Conservation (phyloP, 176 grass and related monocot species). For the Musa acuminata region DNA sequence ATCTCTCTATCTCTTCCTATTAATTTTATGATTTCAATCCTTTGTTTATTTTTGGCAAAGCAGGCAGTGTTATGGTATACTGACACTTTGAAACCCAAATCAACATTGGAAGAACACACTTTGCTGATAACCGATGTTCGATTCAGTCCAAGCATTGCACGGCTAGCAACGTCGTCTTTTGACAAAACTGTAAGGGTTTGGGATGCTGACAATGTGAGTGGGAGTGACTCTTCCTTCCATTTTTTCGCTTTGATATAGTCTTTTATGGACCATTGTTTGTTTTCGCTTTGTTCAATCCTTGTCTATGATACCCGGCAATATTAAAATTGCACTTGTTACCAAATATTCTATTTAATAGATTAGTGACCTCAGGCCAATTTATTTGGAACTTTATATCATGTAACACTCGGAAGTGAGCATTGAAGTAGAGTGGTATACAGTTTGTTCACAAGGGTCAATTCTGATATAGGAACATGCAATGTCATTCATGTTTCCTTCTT, state of each 20-base stretch:
- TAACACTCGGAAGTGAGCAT: no score
- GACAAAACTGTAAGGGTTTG: conserved; percentile 95
- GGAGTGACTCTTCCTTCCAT: not conserved
- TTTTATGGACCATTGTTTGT: not conserved
- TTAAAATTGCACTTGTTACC: not conserved
- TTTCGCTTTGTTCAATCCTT: not conserved
- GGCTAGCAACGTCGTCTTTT: conserved; percentile 92
- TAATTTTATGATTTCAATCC: not conserved
- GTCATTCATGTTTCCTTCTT: no score
- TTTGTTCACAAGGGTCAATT: no score
- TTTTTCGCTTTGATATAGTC: not conserved
- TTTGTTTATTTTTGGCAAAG: conserved; percentile 14
- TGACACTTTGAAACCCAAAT: conserved; percentile 71
- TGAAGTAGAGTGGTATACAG: no score
- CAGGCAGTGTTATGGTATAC: conserved; percentile 78
- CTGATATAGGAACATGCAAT: no score
- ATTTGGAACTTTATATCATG: no score
- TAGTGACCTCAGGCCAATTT: no score
- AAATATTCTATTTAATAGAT: no score
- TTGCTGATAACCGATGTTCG: conserved; percentile 82
- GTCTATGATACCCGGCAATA: not conserved
- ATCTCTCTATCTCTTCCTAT: not conserved
- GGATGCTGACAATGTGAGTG: conserved; percentile 95
- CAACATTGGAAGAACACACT: conserved; percentile 70
- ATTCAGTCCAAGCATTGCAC: conserved; percentile 92